A percentile compares a stretch with the other conserved stretches of the same genome.
These are phyloP conservation scores for Sabuloglossum arenarium DNA, from an alignment of 495 filamentous ascomycete species.

Conservation along the genomic window DNA sequence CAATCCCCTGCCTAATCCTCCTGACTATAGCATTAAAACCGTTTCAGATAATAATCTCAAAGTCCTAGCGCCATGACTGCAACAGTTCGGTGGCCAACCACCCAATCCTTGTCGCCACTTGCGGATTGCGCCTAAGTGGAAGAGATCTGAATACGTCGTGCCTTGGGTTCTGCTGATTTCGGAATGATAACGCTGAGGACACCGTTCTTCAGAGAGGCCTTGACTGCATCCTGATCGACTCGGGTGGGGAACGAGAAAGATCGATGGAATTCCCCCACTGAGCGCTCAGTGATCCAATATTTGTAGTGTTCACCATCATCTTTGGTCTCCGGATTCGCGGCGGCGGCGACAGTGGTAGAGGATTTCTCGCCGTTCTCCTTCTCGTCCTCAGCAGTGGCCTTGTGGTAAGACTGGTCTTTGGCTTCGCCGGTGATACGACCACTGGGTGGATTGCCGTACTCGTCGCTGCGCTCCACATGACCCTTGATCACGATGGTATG, in stretches of 20 bases:
- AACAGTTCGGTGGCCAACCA: too few species aligned
- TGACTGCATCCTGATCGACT: conserved; percentile 59
- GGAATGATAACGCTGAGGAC: conserved; percentile 54
- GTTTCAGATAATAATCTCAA: too few species aligned
- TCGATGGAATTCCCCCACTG: conserved; percentile 58
- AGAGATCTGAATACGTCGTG: conserved; percentile 31
- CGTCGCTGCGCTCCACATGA: conserved; percentile 35
- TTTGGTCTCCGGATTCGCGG: neutral
- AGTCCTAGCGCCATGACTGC: too few species aligned
- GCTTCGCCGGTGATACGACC: conserved; percentile 14
- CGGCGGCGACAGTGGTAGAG: neutral
- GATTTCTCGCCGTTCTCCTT: conserved; percentile 13
- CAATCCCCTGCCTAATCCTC: too few species aligned
- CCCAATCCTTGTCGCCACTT: too few species aligned
- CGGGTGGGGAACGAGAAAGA: conserved; percentile 54
- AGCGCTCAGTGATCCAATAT: conserved; percentile 71
- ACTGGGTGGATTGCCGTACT: conserved; percentile 13
- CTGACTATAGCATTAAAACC: too few species aligned
- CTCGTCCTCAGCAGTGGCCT: conserved; percentile 49
- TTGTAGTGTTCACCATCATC: conserved; percentile 21
- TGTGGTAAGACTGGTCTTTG: conserved; percentile 20
- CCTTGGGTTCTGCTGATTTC: conserved; percentile 37
- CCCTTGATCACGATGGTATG: conserved; percentile 59
- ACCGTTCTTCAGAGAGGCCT: conserved; percentile 54
- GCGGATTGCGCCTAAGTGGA: too few species aligned